A percentile compares a stretch with the other conserved stretches of the same genome.
Evolutionary conservation across 1,139 yeast species (phyloP).

Genomic region (Kodamaea anthophila): DNA sequence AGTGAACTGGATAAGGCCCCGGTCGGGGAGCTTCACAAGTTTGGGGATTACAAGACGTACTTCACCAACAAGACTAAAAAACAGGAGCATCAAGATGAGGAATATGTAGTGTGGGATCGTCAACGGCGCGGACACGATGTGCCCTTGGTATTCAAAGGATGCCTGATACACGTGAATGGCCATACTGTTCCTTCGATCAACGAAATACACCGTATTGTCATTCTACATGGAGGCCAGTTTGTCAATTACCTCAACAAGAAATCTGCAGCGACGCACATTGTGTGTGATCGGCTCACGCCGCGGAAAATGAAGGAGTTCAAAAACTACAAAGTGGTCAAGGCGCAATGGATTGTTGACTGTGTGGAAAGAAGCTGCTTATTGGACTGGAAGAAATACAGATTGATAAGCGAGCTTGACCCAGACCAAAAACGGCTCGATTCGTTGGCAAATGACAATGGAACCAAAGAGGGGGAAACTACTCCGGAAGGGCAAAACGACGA

Average conservation of each 20-base stretch:
- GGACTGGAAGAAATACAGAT: slow-evolving; percentile 63
- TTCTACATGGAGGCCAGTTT: slow-evolving; percentile 76
- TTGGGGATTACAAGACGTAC: slow-evolving; percentile 67
- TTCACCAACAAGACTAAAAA: slow-evolving; percentile 60
- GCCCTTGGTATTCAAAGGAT: slow-evolving; percentile 49
- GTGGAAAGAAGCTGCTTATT: slow-evolving; percentile 41
- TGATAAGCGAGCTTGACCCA: slow-evolving; percentile 47
- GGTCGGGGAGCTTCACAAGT: slow-evolving; percentile 39
- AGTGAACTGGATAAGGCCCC: slow-evolving; percentile 1
- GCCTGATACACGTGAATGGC: slow-evolving; percentile 77
- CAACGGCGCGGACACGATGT: slow-evolving; percentile 23
- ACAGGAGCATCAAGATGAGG: slow-evolving; percentile 63
- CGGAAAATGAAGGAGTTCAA: slow-evolving; percentile 61
- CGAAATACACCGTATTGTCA: slow-evolving; percentile 64
- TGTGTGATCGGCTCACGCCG: slow-evolving; percentile 76
- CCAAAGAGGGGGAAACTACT: not conserved
- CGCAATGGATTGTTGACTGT: slow-evolving; percentile 76
- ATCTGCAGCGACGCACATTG: slow-evolving; percentile 73
- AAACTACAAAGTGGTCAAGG: slow-evolving; percentile 69
- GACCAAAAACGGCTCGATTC: slow-evolving; percentile 38
- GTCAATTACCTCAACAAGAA: slow-evolving; percentile 64
- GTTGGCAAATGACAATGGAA: not conserved
- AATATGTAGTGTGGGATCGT: slow-evolving; percentile 44
- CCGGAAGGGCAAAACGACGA: not conserved
- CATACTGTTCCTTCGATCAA: slow-evolving; percentile 73